Base-by-base conservation (phyloP, 768 basidiomycete genomes). In the Phaffia tasmanica region DNA sequence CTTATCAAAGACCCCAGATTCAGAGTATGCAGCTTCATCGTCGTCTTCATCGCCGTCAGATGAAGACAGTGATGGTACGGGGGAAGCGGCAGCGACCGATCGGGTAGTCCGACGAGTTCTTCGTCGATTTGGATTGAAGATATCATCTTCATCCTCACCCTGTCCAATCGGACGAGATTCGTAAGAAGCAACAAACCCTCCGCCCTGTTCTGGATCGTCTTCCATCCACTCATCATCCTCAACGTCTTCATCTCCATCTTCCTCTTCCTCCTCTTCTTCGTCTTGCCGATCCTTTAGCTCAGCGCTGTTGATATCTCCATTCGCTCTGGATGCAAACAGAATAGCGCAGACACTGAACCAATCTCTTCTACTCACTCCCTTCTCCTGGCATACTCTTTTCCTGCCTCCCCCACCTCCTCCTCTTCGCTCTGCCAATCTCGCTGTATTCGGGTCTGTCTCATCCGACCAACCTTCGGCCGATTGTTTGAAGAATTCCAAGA, bases 401-500 rank as follows among this genome's bases (percentile, higher is more conserved):
- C 59, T 19, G 35, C 57, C 2, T 25, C 57, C 15, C 46, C 32
- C 5, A 19, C 65, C 1, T 29, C 65, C 2, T 15, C 50, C 23
- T 29, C 60, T 0, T 32, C 47, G 15, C 2, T 4, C 4, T 4
- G 35, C 35, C 23, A 18, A 27, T 21, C 15, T 16, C 16, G 8
- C 53, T 18, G 16, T 27, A 18, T 54, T 18, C 21, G 16, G n/a
- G 16, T 27, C 53, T n/a, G 27, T 54, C 53, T 51, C 63, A 29
- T 51, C 62, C 21, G 42, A 55, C 66, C 66, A 67, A 8, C 66
- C 66, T 32, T 57, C 48, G 1, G 66, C 66, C 16, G 66, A 67
- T 48, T 67, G 66, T 30, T 61, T 55, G 54, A 67, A 67, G 55
- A 67, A 67, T 2, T 42, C 66, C 47, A 67, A 60, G n/a, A 67